Evolutionary conservation across 2,329 filamentous ascomycete genomes (phyloP).

Genomic region (Didymella exigua): DNA sequence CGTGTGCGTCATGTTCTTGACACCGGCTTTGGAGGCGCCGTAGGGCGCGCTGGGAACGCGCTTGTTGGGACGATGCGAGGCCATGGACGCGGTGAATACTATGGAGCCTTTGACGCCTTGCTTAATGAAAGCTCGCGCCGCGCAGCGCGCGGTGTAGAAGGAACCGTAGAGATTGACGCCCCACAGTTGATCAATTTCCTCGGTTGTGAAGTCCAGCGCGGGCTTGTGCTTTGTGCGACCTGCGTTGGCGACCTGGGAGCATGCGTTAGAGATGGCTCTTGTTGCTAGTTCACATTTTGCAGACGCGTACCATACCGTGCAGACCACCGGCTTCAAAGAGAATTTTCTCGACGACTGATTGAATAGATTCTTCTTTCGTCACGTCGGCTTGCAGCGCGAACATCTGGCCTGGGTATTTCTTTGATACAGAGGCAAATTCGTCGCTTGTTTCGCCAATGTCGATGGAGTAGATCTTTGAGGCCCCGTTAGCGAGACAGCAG

Average conservation of each 20-base stretch:
- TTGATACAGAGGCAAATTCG: constrained; percentile 49
- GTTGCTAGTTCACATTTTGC: no score
- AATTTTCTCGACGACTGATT: constrained; percentile 53
- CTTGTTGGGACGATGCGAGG: constrained; percentile 55
- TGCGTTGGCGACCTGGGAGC: constrained; percentile 55
- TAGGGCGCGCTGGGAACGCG: constrained; percentile 50
- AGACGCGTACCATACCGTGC: constrained; percentile 55
- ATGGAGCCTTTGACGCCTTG: constrained; percentile 53
- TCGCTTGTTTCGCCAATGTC: constrained; percentile 53
- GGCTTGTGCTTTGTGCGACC: constrained; percentile 60
- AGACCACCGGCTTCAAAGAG: constrained; percentile 52
- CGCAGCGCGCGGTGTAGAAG: constrained; percentile 52
- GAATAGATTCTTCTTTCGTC: constrained; percentile 54
- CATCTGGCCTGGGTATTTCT: constrained; percentile 50
- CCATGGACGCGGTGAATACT: constrained; percentile 57
- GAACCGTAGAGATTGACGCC: constrained; percentile 55
- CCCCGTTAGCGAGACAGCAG: constrained; percentile 55
- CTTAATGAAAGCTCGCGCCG: constrained; percentile 54
- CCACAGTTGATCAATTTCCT: constrained; percentile 55
- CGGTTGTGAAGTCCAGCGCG: constrained; percentile 57
- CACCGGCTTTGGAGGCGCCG: constrained; percentile 53
- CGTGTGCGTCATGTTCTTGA: constrained; percentile 53
- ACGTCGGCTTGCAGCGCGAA: constrained; percentile 55
- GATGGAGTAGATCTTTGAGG: constrained; percentile 54
- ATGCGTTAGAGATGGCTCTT: no score